Evolutionary conservation across 805 yeast genomes (phyloP), one percentile per base, ranked within the genome.

Genomic region (Saccharomycodes ludwigii): DNA sequence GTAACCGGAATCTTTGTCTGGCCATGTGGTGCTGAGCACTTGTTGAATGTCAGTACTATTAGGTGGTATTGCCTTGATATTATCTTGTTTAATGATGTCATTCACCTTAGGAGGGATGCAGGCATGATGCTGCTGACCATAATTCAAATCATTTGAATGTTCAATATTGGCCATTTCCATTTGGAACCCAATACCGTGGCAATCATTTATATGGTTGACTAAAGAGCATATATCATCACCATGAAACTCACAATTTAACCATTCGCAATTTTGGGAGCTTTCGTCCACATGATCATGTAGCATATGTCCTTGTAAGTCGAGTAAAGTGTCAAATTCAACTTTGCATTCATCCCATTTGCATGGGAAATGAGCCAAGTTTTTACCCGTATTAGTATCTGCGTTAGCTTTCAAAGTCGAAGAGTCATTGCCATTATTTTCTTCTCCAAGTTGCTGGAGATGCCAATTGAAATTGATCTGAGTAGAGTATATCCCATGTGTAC

Each of bases 281-380:
- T 50, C 51, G 3, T 52, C 45, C 11, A 70, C 45, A 46, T 71
- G 76, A 24, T 62, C 68, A 30, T 63, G 63, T 23, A 64, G 56
- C 15, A 76, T 43, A 47, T 78, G 85, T 26, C 61, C 58, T 35
- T 69, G 71, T 21, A 72, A 42, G 16, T 60, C 61, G 3, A 56
- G 38, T 6, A 63, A 40, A 20, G 58, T 59, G 19, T 58, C 52
- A 27, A 68, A 58, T 18, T 43, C 46, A 27, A 61, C 59, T 8
- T 52, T 50, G 48, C 94, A 82, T 35, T 68, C 61, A 30, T 71
- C 73, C 93, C 93, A 82, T 47, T 72, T 68, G 52, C 93, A 81
- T 26, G 54, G 26, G 44, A 72, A n/a, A n/a, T n/a, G n/a, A n/a
- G n/a, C n/a, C n/a, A n/a, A n/a, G n/a, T n/a, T n/a, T n/a, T n/a